Conservation (phyloP, 768 basidiomycete species). For the Russula abietina region DNA sequence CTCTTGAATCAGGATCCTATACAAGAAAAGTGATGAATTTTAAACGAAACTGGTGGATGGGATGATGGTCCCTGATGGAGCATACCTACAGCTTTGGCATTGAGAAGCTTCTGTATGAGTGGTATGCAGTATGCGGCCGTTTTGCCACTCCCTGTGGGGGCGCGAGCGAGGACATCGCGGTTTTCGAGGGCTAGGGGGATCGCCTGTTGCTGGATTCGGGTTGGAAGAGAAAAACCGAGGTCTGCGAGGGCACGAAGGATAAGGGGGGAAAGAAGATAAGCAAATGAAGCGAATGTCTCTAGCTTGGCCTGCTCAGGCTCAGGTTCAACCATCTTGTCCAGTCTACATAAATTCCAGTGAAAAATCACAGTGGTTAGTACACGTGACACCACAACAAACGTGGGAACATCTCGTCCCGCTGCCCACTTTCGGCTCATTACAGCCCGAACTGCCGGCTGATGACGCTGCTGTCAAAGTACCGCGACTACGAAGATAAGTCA, state of each 20-base stretch:
- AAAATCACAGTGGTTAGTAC: neutral
- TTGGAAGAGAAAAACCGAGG: constrained; percentile 84
- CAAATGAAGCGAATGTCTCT: constrained; percentile 46
- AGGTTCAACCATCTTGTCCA: neutral
- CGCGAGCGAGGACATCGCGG: constrained; percentile 86
- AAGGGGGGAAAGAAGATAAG: constrained; percentile 76
- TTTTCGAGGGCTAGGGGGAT: constrained; percentile 90
- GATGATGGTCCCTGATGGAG: neutral
- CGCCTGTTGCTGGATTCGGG: constrained; percentile 84
- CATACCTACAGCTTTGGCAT: constrained; percentile 50
- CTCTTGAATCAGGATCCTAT: constrained; percentile 21
- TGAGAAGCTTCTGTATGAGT: constrained; percentile 80
- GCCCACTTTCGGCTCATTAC: neutral
- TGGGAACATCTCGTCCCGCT: neutral
- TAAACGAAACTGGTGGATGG: neutral
- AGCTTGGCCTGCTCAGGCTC: neutral
- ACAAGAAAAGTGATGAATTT: neutral
- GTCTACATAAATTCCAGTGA: neutral
- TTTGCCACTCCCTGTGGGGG: constrained; percentile 94
- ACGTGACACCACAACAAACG: neutral
- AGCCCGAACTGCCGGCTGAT: neutral
- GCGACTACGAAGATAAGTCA: too few species aligned
- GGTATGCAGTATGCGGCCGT: constrained; percentile 95
- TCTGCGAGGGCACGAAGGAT: constrained; percentile 87
- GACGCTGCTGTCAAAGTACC: neutral